Conservation (phyloP, 2,329 filamentous ascomycete species). For the Colletotrichum paranaense region DNA sequence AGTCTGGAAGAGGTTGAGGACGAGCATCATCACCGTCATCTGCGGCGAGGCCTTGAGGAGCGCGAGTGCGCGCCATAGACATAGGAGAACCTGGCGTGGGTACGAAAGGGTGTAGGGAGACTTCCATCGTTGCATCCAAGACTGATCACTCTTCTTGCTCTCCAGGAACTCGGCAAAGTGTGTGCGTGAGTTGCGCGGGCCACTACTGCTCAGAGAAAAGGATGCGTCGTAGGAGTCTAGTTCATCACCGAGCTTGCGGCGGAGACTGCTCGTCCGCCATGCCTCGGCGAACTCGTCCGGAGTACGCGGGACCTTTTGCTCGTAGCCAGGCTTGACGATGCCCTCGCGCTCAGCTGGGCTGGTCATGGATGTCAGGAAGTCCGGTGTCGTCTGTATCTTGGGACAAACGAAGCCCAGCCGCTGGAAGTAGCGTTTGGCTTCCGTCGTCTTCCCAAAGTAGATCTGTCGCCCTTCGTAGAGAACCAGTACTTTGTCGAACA, state of each 20-base stretch:
- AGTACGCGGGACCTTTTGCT: constrained; percentile 48
- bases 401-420: constrained; percentile 67
- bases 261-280: constrained; percentile 44
- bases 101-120: constrained; percentile 39
- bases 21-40: constrained; percentile 39
- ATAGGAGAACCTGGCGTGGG: constrained; percentile 37
- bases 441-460: constrained; percentile 47
- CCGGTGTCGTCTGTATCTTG: constrained; percentile 70
- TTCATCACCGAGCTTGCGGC: background rate
- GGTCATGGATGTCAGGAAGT: constrained; percentile 72
- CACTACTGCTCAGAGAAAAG: background rate
- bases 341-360: constrained; percentile 51
- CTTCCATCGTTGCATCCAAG: constrained; percentile 23
- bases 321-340: constrained; percentile 45
- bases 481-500: constrained; percentile 76
- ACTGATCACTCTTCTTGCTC: constrained; percentile 26
- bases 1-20: constrained; percentile 64
- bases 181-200: background rate
- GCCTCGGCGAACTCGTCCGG: constrained; percentile 50
- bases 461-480: constrained; percentile 77
- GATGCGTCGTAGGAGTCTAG: constrained; percentile 11
- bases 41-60: constrained; percentile 37
- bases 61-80: constrained; percentile 36
- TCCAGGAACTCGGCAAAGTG: constrained; percentile 23
- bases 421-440: constrained; percentile 42